Evolutionary conservation across 176 grass and related monocot species (phyloP), one percentile per base, ranked within the genome.

Genomic region (Phoenix dactylifera): DNA sequence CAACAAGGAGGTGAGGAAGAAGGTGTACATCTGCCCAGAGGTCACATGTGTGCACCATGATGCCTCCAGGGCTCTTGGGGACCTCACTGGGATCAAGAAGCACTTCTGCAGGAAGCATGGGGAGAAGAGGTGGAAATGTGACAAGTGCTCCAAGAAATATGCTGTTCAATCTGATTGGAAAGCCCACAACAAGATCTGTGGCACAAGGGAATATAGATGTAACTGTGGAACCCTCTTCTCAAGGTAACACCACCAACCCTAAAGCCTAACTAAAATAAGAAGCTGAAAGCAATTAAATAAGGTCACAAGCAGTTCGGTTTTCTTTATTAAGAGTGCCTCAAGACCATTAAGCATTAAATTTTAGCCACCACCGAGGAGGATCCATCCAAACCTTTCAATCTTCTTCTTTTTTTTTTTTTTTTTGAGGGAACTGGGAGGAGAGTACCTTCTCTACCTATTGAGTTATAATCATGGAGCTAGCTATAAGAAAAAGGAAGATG

Each of bases 61-160:
- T 29, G 55, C 67, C 22, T 58, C 55, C 15, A 49, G 67, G 15
- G 67, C 67, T 3, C 67, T 70, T 57, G 67, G 67, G 17, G 67
- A 70, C 67, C 67, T 70, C 54, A 70, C 67, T 18, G 67, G 67
- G 15, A 70, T 70, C 55, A 70, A 70, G 55, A 70, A 70, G 39
- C 67, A 70, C 55, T 70, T 70, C 67, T 70, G 30, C 19, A 22
- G 67, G 32, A 70, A 70, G 67, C 67, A 70, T 39, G 67, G 67
- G 54, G 67, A 70, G 67, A 70, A 70, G 22, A 70, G 58, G 67
- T 70, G 67, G 67, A 70, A 70, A 30, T 70, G 67, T n/a, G 67
- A 70, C 15, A 70, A 70, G 67, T 70, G 67, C 55, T 59, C 67
- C 54, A 70, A 70, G 54, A 70, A 70, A 10, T 70, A 70, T 50